Base-by-base conservation (phyloP, 78 protist genomes). In the Paratrimastix pyriformis region DNA sequence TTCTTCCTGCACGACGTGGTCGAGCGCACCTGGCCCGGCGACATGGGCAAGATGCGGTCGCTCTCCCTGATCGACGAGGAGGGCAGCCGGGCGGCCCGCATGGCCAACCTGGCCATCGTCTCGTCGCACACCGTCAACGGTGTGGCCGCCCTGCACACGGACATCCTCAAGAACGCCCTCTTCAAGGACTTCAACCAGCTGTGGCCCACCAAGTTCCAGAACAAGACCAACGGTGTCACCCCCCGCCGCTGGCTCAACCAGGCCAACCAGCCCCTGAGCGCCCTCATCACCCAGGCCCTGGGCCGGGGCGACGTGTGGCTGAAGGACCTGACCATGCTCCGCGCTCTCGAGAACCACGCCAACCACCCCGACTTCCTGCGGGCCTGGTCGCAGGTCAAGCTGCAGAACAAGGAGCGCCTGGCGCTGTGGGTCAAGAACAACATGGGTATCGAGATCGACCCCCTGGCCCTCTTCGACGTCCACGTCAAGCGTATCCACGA, bases 401-500 rank as follows among this genome's bases (percentile, higher is more conserved):
- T 40, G 50, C 46, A 18, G 48, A 81, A 78, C 77, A 94, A 94
- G 87, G 65, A 69, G 78, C 69, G 84, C 44, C 84, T 93, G 0
- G 93, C 93, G 13, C 80, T 48, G 18, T 68, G 76, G 73, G 70
- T 93, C 52, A 43, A 74, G 73, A 46, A 81, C 79, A 39, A 80
- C 65, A 75, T 72, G 77, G 91, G 83, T 35, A 62, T 89, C 75
- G 66, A 73, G 30, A 83, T 93, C 32, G 59, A 86, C 76, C 52
- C 74, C 55, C 75, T 90, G 54, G 84, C 91, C 30, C 69, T 93
- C 69, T 93, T 90, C 69, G 97, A 93, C 70, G 73, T 85, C n/a
- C 97, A 93, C 64, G 90, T 90, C 59, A 93, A 93, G 90, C 87
- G 97, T 72, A 89, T 93, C 66, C 97, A 93, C 78, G 97, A 93